Percentiles rank a stretch among this genome's conserved stretches.
phyloP scores from a whole-genome alignment of 495 filamentous ascomycete species.

The Aspergillus conjunctus region DNA sequence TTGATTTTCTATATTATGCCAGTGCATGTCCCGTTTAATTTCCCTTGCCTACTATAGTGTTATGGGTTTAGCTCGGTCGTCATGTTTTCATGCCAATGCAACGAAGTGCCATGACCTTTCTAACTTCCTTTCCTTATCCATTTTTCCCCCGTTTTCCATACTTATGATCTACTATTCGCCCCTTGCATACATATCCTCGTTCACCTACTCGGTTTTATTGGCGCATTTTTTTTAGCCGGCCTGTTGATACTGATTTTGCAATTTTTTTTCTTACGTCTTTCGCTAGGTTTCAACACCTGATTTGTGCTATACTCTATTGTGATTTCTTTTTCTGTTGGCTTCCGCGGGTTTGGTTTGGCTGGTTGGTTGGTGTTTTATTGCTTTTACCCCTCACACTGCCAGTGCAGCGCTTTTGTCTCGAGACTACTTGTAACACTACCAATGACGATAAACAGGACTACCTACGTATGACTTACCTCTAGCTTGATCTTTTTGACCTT shows the following conservation, averaged over 20 bases:
- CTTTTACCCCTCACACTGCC: background rate
- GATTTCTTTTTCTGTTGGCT: background rate
- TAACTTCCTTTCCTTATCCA: conserved; percentile 25
- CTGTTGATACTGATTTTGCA: background rate
- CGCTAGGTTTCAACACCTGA: background rate
- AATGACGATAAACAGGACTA: too few relatives aligned
- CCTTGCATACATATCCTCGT: conserved; percentile 2
- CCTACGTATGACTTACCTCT: too few relatives aligned
- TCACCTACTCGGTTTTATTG: conserved; percentile 12
- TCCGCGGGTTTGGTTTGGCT: too few relatives aligned
- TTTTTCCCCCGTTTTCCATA: conserved; percentile 22
- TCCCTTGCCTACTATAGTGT: conserved; percentile 24
- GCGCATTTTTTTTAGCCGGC: conserved; percentile 8
- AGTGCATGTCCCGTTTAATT: conserved; percentile 29
- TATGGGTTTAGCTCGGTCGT: conserved; percentile 34
- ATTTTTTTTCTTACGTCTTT: background rate
- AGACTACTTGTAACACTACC: too few relatives aligned
- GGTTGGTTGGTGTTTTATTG: background rate
- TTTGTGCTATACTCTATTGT: background rate
- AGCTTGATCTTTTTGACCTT: too few relatives aligned
- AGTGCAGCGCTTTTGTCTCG: too few relatives aligned
- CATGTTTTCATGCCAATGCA: conserved; percentile 49
- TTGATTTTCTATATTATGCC: conserved; percentile 30
- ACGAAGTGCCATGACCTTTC: conserved; percentile 49
- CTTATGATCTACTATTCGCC: conserved; percentile 12